Conservation (phyloP, 768 basidiomycete species). For the Pleurotus platypus region DNA sequence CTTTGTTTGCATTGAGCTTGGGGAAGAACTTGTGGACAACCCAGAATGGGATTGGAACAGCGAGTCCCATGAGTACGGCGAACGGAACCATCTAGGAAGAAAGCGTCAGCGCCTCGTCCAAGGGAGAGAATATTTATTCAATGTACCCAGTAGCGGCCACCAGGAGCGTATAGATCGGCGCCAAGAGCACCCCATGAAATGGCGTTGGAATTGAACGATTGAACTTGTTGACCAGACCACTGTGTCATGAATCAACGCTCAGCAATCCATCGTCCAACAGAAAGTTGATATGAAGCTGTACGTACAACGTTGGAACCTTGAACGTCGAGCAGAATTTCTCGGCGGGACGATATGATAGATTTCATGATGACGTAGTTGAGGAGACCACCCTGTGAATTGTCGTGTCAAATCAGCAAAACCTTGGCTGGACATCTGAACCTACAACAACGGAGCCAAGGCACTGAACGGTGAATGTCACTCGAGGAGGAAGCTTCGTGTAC, state of each 20-base stretch:
- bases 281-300: constrained; percentile 19
- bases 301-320: constrained; percentile 52
- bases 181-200: constrained; percentile 58
- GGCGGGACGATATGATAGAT: constrained; percentile 43
- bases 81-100: constrained; percentile 37
- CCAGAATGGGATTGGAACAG: constrained; percentile 55
- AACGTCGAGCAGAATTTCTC: constrained; percentile 44
- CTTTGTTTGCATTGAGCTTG: constrained; percentile 39
- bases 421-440: constrained; percentile 16
- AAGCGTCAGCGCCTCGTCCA: no score
- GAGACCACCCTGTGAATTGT: constrained; percentile 25
- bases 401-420: no score
- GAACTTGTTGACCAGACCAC: constrained; percentile 44
- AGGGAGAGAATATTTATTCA: no score
- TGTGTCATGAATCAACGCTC: constrained; percentile 20
- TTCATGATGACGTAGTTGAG: constrained; percentile 56
- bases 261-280: no score
- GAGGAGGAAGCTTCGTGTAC: constrained; percentile 60
- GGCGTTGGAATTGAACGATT: constrained; percentile 43
- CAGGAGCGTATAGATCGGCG: constrained; percentile 41
- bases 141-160: constrained; percentile 41
- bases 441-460: constrained; percentile 54
- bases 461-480: constrained; percentile 60
- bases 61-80: constrained; percentile 45
- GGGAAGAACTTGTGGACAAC: constrained; percentile 45